Percentiles rank a stretch among this genome's conserved stretches.
Conservation (phyloP, 129 eudicot genomes). For the Centella asiatica region DNA sequence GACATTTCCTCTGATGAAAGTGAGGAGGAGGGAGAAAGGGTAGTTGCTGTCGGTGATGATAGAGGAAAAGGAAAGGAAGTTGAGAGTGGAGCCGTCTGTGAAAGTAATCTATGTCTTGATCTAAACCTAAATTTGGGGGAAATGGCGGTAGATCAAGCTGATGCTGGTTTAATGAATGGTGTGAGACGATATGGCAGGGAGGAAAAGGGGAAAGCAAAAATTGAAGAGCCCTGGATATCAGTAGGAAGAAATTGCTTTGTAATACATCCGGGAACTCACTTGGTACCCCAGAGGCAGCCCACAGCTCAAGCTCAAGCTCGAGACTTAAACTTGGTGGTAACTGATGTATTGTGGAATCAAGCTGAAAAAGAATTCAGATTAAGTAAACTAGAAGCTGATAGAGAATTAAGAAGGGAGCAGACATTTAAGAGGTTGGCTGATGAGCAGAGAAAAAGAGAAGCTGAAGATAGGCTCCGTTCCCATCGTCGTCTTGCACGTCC, state of each 20-base stretch:
- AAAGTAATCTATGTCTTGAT: slow-evolving; percentile 5
- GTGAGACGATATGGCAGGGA: slow-evolving; percentile 20
- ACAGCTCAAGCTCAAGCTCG: not conserved
- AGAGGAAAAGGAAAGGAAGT: slow-evolving; percentile 20
- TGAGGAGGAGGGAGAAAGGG: slow-evolving; percentile 15
- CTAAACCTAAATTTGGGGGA: slow-evolving; percentile 20
- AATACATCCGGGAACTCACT: not conserved
- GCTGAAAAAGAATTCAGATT: not conserved
- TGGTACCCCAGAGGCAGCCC: not conserved
- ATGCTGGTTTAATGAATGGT: slow-evolving; percentile 20
- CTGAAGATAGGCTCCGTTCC: not conserved
- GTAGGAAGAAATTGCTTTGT: slow-evolving; percentile 4
- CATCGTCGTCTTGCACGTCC: slow-evolving; percentile 20
- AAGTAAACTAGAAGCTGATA: not conserved
- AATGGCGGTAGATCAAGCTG: not conserved
- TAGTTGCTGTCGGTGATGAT: not conserved
- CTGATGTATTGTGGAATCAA: not conserved
- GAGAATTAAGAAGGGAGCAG: not conserved
- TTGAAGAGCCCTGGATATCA: slow-evolving; percentile 28
- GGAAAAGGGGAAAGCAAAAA: slow-evolving; percentile 34
- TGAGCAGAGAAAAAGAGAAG: not conserved
- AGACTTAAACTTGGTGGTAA: not conserved
- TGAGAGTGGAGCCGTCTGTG: slow-evolving; percentile 6
- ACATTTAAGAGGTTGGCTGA: not conserved
- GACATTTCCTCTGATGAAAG: slow-evolving; percentile 35